Evolutionary conservation across 164 flowering plant species (phyloP), one percentile per base, ranked within the genome.

Genomic region (Protea cynaroides): DNA sequence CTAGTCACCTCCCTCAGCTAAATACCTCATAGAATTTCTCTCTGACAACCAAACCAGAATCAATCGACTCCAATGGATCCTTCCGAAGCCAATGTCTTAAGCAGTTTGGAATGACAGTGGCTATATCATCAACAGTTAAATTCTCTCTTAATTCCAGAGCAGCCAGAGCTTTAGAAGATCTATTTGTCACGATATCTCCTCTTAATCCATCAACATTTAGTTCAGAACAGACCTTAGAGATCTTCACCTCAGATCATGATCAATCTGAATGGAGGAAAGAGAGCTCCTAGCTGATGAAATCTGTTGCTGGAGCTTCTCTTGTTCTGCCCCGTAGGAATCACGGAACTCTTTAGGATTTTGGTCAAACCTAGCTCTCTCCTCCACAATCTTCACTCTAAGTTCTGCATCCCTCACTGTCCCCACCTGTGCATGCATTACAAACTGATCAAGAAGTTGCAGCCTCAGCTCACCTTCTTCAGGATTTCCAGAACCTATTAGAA

Each of bases 391-490:
- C 49, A 94, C 97, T 68, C 98, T 79, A 17, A 90, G 85, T 70
- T 94, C 98, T 2, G 98, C 96, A 81, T 94, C 98, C 65, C 82
- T 82, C 19, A 94, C 98, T 7, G 98, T 94, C 36, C 97, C 92
- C 1, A 94, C 98, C 72, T 94, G 98, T 8, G 97, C 98, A 58
- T 94, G 97, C 98, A 94, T 94, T 51, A 97, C 98, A 72, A 94
- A 94, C 21, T 97, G 81, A 66, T 90, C 98, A 43, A 93, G 97
- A 29, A 93, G 86, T 67, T 93, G 98, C 19, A 97, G 98, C 80
- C 98, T 84, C 22, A 93, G 86, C 78, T 93, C 98, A 8, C 98
- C 98, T 79, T 93, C 98, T 74, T 93, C 98, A 0, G 98, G 98
- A 68, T 93, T 93, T 49, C 97, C 96, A 0, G 98, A 94, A 43